Percentiles rank a stretch among this genome's conserved stretches.
Evolutionary conservation across 1,284 basidiomycete species (phyloP).

Genomic region (Austroboletus niveus): DNA sequence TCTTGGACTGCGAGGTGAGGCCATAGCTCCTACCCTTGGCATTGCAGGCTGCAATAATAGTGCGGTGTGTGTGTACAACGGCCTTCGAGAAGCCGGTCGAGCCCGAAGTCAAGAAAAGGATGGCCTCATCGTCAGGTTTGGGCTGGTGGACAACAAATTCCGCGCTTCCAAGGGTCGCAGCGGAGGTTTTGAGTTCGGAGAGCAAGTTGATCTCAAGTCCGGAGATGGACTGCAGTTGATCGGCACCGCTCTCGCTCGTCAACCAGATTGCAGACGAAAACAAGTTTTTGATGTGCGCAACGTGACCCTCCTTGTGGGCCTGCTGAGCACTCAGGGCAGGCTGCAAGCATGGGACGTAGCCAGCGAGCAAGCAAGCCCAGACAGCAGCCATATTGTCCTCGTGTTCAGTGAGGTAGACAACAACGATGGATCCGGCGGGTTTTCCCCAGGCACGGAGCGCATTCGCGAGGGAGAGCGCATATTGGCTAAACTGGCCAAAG

Average conservation of each 20-base stretch:
- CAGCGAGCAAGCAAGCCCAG: slow-evolving; percentile 33
- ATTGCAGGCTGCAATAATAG: slow-evolving; percentile 24
- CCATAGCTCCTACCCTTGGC: slow-evolving; percentile 26
- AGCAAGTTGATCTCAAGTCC: slow-evolving; percentile 30
- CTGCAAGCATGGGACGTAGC: slow-evolving; percentile 31
- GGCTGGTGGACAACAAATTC: slow-evolving; percentile 19
- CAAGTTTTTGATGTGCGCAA: slow-evolving; percentile 28
- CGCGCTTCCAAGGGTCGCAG: slow-evolving; percentile 1
- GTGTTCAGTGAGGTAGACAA: slow-evolving; percentile 32
- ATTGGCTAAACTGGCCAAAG: slow-evolving; percentile 23
- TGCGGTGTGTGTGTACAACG: slow-evolving; percentile 27
- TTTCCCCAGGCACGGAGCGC: slow-evolving; percentile 20
- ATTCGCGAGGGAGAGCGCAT: slow-evolving; percentile 19
- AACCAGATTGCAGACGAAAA: slow-evolving; percentile 31
- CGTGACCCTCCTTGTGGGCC: slow-evolving; percentile 31
- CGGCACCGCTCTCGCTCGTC: slow-evolving; percentile 30
- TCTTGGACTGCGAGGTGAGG: slow-evolving; percentile 24
- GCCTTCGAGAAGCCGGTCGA: slow-evolving; percentile 31
- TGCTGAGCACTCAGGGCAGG: slow-evolving; percentile 33
- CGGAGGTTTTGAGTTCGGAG: slow-evolving; percentile 21
- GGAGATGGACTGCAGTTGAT: slow-evolving; percentile 28
- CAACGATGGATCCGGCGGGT: slow-evolving; percentile 28
- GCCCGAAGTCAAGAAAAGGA: slow-evolving; percentile 28
- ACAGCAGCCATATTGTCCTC: slow-evolving; percentile 34
- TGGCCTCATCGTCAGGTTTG: slow-evolving; percentile 26